Conservation (phyloP, 495 filamentous ascomycete species). For the Beverwykella pulmonaria region DNA sequence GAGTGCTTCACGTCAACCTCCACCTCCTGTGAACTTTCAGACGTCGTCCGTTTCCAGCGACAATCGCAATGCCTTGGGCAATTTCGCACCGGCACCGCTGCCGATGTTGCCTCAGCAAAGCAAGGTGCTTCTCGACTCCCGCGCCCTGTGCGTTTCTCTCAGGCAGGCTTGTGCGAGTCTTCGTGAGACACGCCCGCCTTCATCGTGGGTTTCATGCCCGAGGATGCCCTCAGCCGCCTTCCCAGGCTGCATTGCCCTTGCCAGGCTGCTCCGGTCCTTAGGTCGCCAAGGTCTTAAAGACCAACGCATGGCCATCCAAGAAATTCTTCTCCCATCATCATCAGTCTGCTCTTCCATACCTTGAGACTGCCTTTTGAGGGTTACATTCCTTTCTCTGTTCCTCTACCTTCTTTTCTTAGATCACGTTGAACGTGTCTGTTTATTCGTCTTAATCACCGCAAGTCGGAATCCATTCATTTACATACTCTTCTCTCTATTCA, state of each 20-base stretch:
- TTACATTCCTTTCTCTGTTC: conserved; percentile 42
- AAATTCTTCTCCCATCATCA: conserved; percentile 32
- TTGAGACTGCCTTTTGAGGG: conserved; percentile 31
- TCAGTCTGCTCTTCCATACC: conserved; percentile 29
- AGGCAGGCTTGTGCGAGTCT: conserved; percentile 10
- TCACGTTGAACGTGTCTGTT: conserved; percentile 42
- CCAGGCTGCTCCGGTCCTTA: conserved; percentile 3
- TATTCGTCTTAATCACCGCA: conserved; percentile 37
- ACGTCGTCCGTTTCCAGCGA: conserved; percentile 36
- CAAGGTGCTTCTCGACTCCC: conserved; percentile 25
- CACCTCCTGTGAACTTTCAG: conserved; percentile 26
- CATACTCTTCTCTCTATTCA: conserved; percentile 14
- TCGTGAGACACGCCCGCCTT: conserved; percentile 39
- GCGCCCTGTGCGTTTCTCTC: conserved; percentile 25
- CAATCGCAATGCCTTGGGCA: conserved; percentile 35
- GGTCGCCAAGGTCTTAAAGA: conserved; percentile 38
- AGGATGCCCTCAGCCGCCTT: conserved; percentile 32
- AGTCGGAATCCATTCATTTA: conserved; percentile 39
- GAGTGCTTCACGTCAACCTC: conserved; percentile 26
- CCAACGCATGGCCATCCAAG: conserved; percentile 28
- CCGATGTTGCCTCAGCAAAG: conserved; percentile 20
- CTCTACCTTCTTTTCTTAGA: conserved; percentile 35
- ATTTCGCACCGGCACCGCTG: conserved; percentile 7
- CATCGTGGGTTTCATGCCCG: conserved; percentile 40
- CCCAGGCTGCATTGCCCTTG: conserved; percentile 13